These are phyloP conservation scores for Jamesozyma lodderae DNA, from an alignment of 805 yeast species.

Conservation along the genomic window DNA sequence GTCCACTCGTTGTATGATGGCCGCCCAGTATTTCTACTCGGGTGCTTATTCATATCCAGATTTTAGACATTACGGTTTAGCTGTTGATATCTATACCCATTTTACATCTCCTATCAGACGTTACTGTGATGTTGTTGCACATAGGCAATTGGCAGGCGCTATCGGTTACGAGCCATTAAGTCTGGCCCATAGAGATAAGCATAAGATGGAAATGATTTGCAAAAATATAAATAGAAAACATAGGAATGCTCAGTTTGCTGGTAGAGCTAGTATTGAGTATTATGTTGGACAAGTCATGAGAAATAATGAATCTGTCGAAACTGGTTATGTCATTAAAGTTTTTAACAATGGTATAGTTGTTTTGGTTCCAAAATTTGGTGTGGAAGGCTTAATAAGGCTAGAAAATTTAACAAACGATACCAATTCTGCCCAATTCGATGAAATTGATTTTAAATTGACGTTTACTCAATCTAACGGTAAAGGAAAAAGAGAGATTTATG, in stretches of 20 bases:
- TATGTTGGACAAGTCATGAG: constrained; percentile 97
- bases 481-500: constrained; percentile 42
- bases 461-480: constrained; percentile 43
- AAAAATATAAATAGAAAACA: constrained; percentile 88
- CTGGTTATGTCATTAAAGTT: constrained; percentile 86
- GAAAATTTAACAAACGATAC: constrained; percentile 63
- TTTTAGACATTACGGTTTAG: constrained; percentile 93
- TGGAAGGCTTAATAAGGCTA: constrained; percentile 82
- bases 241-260: constrained; percentile 97
- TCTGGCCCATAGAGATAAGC: constrained; percentile 75
- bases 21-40: constrained; percentile 93
- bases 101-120: constrained; percentile 98
- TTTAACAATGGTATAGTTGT: constrained; percentile 93
- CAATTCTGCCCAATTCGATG: constrained; percentile 58
- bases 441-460: constrained; percentile 61
- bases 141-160: constrained; percentile 96
- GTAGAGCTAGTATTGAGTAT: constrained; percentile 94
- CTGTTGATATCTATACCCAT: constrained; percentile 95
- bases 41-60: constrained; percentile 87
- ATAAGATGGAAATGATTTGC: constrained; percentile 80
- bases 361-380: constrained; percentile 90
- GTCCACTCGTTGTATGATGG: constrained; percentile 99
- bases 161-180: constrained; percentile 85
- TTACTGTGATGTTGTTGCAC: constrained; percentile 96
- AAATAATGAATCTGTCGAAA: constrained; percentile 66